Evolutionary conservation across 2,329 filamentous ascomycete species (phyloP).

Genomic region (Fusarium tjaetaba): DNA sequence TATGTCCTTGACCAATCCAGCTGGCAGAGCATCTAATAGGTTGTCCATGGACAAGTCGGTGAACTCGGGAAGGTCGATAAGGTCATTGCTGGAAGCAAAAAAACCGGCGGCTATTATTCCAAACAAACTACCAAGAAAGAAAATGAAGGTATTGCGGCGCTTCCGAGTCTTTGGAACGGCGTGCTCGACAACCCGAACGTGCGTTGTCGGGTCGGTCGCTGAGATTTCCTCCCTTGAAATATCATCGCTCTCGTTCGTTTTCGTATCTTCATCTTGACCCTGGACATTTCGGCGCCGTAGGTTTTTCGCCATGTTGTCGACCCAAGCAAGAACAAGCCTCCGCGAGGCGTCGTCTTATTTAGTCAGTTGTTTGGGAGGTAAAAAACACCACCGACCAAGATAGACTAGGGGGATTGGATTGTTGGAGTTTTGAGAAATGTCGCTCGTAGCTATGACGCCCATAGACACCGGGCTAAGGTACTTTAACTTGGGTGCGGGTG

Average conservation of each 20-base stretch:
- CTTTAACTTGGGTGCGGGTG: not conserved
- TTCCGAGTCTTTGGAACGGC: conserved; percentile 66
- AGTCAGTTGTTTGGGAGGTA: conserved; percentile 9
- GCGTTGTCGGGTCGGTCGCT: conserved; percentile 40
- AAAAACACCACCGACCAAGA: not conserved
- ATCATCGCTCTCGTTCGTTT: conserved; percentile 33
- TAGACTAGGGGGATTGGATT: conserved; percentile 1
- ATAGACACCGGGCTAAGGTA: not conserved
- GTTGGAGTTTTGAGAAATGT: conserved; percentile 7
- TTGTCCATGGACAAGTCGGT: conserved; percentile 84
- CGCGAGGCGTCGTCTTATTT: conserved; percentile 21
- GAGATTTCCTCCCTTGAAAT: conserved; percentile 44
- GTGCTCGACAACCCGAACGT: conserved; percentile 57
- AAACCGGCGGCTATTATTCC: conserved; percentile 89
- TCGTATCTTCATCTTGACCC: conserved; percentile 30
- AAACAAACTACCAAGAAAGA: conserved; percentile 87
- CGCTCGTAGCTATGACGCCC: conserved; percentile 39
- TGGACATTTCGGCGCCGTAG: conserved; percentile 47
- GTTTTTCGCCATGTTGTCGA: conserved; percentile 46
- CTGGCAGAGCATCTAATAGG: conserved; percentile 86
- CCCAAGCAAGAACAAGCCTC: conserved; percentile 27
- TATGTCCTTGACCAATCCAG: conserved; percentile 85
- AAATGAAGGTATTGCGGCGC: conserved; percentile 82
- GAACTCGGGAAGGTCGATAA: conserved; percentile 81
- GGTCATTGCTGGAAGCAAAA: conserved; percentile 88